These are phyloP conservation scores for Argentina anserina DNA, from an alignment of 306 rosid genomes.

Conservation along the genomic window DNA sequence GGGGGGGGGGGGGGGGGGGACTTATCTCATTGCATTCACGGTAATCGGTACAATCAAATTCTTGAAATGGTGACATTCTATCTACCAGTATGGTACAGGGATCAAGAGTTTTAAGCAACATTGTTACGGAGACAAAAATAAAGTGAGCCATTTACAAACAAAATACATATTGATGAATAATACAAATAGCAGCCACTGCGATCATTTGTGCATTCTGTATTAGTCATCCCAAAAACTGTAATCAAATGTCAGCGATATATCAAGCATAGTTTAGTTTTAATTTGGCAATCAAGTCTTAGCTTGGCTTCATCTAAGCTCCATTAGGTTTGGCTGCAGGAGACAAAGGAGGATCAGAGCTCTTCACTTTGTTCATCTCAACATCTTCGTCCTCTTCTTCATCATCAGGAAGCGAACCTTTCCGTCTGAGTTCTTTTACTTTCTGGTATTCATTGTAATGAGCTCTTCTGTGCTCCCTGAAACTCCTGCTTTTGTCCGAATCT, in stretches of 20 bases:
- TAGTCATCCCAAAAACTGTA: conserved; percentile 10
- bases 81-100: too few relatives aligned
- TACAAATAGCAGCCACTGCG: background rate
- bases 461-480: conserved; percentile 70
- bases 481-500: conserved; percentile 54
- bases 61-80: too few relatives aligned
- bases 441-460: conserved; percentile 87
- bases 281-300: conserved; percentile 16
- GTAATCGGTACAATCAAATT: too few relatives aligned
- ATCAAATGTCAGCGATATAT: conserved; percentile 16
- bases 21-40: too few relatives aligned
- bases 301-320: conserved; percentile 32
- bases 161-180: conserved; percentile 1
- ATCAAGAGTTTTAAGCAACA: background rate
- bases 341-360: conserved; percentile 41
- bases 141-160: conserved; percentile 23
- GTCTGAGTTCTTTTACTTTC: conserved; percentile 67
- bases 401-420: conserved; percentile 45
- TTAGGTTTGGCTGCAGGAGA: conserved; percentile 36
- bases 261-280: conserved; percentile 23
- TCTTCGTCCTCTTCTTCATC: conserved; percentile 55
- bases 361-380: conserved; percentile 18
- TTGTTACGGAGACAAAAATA: background rate
- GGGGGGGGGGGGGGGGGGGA: too few relatives aligned
- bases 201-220: conserved; percentile 8